Percentiles rank a stretch among this genome's conserved stretches.
phyloP scores from a whole-genome alignment of 768 basidiomycete genomes.

The Lactarius quietus region DNA sequence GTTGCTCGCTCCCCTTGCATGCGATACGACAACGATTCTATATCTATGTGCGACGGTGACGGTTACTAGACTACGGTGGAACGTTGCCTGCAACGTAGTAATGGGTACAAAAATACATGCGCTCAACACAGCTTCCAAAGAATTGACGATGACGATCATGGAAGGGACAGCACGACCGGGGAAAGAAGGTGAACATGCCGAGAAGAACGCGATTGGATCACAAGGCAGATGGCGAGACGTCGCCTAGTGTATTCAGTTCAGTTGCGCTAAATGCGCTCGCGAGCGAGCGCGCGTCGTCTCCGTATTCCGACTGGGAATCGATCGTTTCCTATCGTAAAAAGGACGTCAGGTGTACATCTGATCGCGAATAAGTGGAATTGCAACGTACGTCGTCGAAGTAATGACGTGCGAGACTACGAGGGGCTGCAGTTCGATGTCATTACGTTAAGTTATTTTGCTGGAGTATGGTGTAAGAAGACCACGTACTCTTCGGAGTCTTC shows the following conservation, averaged over 20 bases:
- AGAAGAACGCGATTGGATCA: conserved; percentile 35
- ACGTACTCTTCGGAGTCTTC: conserved; percentile 88
- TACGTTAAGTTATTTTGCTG: conserved; percentile 1
- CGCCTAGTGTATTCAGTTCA: conserved; percentile 57
- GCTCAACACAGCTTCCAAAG: background rate
- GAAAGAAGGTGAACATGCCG: background rate
- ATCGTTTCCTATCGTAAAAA: conserved; percentile 61
- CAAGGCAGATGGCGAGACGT: conserved; percentile 68
- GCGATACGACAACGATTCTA: background rate
- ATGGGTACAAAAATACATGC: conserved; percentile 8
- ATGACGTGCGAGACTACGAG: conserved; percentile 79
- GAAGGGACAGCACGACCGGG: background rate
- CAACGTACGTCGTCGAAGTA: conserved; percentile 91
- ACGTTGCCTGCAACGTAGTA: background rate
- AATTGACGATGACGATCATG: background rate
- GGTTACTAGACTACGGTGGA: background rate
- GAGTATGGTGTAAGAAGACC: background rate
- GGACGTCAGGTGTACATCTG: conserved; percentile 10
- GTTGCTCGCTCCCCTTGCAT: background rate
- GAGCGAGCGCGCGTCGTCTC: conserved; percentile 63
- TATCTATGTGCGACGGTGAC: conserved; percentile 2
- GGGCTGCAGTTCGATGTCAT: conserved; percentile 48
- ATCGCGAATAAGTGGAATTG: conserved; percentile 11
- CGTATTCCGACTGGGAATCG: conserved; percentile 67
- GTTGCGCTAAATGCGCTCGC: conserved; percentile 56